Base-by-base conservation (phyloP, 805 yeast genomes). In the Starmerella floricola region DNA sequence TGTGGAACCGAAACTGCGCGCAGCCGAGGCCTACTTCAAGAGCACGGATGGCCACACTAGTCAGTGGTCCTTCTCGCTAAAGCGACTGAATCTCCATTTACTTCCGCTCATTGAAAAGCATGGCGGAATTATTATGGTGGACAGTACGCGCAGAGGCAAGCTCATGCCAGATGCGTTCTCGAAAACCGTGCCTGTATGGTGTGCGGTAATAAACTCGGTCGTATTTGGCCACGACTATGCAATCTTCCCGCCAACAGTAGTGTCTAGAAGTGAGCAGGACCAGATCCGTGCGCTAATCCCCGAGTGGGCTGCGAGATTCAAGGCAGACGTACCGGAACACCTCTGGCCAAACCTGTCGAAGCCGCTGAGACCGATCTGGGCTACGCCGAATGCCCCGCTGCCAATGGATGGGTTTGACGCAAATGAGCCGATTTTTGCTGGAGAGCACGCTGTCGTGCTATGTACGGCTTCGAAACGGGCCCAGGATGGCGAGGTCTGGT, bases 181-280 rank as follows among this genome's bases (percentile, higher is more conserved):
- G 52, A 86, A 86, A 53, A 86, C 95, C 0, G 66, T 86, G 1
- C 95, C 95, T 0, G 81, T 84, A 1, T 86, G 96, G 96, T 81
- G 93, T 60, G 81, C 87, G 0, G 85, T 82, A 4, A 44, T 85
- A 16, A 82, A 81, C 54, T 58, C 59, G 29, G 63, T 79, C 1
- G 60, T 75, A 57, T 67, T 68, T 43, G 73, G 66, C 17, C 52
- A 44, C 5, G 64, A 65, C 40, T 57, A 75, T 10, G 34, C 20
- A 6, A 12, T 23, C 37, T 62, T 72, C 11, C 81, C 84, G 1
- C 65, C 67, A 0, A 62, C 58, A n/a, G 65, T 73, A 17, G 74
- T 83, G 0, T 68, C 82, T 0, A 49, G 53, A 8, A 72, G 75
- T 26, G 94, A 83, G 55, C 66, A 66, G 31, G 59, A 62, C 27